These are phyloP conservation scores for Mucor irregularis DNA, from an alignment of 371 early-diverging fungal genomes.

Conservation along the genomic window DNA sequence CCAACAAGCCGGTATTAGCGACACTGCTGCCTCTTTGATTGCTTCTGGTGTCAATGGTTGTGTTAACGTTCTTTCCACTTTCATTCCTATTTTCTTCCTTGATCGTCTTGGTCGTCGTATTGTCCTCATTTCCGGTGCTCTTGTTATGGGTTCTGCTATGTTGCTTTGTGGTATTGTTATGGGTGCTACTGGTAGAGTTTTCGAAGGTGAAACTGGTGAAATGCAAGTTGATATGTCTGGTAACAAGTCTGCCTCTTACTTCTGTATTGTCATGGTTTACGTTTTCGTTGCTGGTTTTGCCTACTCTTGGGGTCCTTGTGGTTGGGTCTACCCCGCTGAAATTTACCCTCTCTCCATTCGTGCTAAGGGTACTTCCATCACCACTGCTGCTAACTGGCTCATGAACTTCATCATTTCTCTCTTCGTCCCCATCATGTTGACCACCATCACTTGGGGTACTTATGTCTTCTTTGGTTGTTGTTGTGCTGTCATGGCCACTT, in stretches of 20 bases:
- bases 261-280: constrained; percentile 54
- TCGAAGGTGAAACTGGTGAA: constrained; percentile 2
- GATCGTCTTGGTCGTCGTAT: constrained; percentile 50
- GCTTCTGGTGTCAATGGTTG: constrained; percentile 78
- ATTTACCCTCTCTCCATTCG: constrained; percentile 58
- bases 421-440: constrained; percentile 47
- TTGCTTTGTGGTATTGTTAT: constrained; percentile 49
- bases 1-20: constrained; percentile 63
- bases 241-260: constrained; percentile 42
- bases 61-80: constrained; percentile 69
- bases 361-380: constrained; percentile 49
- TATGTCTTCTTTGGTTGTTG: constrained; percentile 65
- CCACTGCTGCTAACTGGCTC: constrained; percentile 73
- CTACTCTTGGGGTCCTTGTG: constrained; percentile 55
- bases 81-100: constrained; percentile 70
- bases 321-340: constrained; percentile 67
- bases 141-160: constrained; percentile 47
- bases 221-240: constrained; percentile 33
- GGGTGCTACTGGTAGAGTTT: constrained; percentile 29
- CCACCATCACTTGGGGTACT: constrained; percentile 48
- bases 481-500: constrained; percentile 38
- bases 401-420: constrained; percentile 53
- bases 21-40: constrained; percentile 53
- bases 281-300: constrained; percentile 53
- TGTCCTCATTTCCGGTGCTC: constrained; percentile 46